Evolutionary conservation across 352 stramenopile species (phyloP), one percentile per base, ranked within the genome.

Genomic region (Phytophthora pini): DNA sequence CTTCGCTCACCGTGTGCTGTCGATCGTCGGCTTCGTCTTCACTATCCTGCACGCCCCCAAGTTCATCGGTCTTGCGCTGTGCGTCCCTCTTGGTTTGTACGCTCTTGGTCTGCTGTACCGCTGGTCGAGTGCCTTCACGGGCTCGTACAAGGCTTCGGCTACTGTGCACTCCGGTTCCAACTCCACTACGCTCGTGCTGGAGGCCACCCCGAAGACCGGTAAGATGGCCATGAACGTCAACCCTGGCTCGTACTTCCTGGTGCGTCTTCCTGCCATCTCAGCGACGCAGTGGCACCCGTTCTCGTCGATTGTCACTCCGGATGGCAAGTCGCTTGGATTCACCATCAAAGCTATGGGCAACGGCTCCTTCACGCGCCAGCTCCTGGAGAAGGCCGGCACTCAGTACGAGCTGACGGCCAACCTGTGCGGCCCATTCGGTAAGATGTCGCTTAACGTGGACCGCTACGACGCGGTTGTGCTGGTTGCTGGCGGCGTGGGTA

Each of bases 291-390:
- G 87, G 85, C 87, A 95, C 40, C 87, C 84, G 48, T 95, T 95
- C 70, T 93, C 85, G 7, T 82, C 84, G 1, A 82, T 95, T 39
- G 84, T 93, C 48, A 90, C 79, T 2, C 69, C 80, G 1, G 74
- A 91, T 15, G 79, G 82, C 38, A 81, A 93, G 41, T 92, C 87
- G 36, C 80, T 95, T 43, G 87, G 82, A n/a, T 95, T 95, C 39
- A 89, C 76, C 51, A 68, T 92, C 24, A 89, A 82, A 44, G 74
- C 76, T 15, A 82, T 88, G 67, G 71, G 74, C n/a, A 66, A 70
- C 10, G 61, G 59, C 5, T 82, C 82, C 15, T 92, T 87, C 58
- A 90, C 85, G 31, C 74, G 69, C 13, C 65, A 65, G 24, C 60
- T 93, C 22, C 26, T 88, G 6, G 61, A 83, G 41, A 76, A 82